phyloP scores from a whole-genome alignment of 805 yeast species.

The Barnettozyma sucrosica region DNA sequence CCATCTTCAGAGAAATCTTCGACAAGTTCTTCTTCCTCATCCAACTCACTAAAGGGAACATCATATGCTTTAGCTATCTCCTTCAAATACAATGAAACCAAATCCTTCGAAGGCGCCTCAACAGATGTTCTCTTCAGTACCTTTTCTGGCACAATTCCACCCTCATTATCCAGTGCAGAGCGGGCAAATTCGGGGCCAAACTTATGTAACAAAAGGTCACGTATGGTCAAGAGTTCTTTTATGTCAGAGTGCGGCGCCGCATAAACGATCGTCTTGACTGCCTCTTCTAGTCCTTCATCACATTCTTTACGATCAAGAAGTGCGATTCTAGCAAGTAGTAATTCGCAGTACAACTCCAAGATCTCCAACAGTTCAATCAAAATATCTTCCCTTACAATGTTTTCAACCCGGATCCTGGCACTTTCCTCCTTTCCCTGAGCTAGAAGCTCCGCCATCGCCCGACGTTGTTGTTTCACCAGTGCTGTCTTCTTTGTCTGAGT shows the following conservation, averaged over 20 bases:
- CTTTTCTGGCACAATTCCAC: conserved; percentile 58
- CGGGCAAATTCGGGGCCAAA: conserved; percentile 60
- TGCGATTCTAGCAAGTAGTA: conserved; percentile 67
- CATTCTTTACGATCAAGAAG: conserved; percentile 38
- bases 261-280: conserved; percentile 62
- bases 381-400: conserved; percentile 76
- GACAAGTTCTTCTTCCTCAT: conserved; percentile 20
- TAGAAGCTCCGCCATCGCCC: conserved; percentile 63
- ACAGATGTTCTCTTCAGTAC: conserved; percentile 56
- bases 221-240: conserved; percentile 57
- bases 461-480: conserved; percentile 65
- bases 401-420: conserved; percentile 79
- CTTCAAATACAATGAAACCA: conserved; percentile 63
- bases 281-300: conserved; percentile 43
- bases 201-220: conserved; percentile 55
- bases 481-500: conserved; percentile 68
- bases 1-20: conserved; percentile 30
- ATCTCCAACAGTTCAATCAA: conserved; percentile 73
- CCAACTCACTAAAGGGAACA: conserved; percentile 62
- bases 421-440: conserved; percentile 70
- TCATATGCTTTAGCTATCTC: conserved; percentile 80
- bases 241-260: conserved; percentile 71
- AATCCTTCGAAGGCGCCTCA: conserved; percentile 57
- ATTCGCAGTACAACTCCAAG: conserved; percentile 76
- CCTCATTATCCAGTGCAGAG: conserved; percentile 45